phyloP scores from a whole-genome alignment of 495 filamentous ascomycete genomes.

The Talaromyces liani region DNA sequence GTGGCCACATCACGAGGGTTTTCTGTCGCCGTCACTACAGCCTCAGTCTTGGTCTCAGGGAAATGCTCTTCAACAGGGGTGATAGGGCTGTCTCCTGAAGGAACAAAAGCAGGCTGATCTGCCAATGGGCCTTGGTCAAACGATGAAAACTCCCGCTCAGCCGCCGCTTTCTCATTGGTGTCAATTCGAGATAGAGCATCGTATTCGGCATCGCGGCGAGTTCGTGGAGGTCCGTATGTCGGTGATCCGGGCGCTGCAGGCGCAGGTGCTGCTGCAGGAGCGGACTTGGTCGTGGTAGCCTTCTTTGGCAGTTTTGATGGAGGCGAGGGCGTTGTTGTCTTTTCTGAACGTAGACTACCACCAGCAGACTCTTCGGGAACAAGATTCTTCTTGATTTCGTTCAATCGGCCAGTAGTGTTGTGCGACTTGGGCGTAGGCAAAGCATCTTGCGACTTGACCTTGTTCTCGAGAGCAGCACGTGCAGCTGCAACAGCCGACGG shows the following conservation, averaged over 20 bases:
- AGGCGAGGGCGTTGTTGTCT: constrained; percentile 14
- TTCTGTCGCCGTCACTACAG: neutral
- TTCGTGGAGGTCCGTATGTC: constrained; percentile 36
- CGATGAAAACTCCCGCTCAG: constrained; percentile 65
- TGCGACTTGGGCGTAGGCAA: constrained; percentile 18
- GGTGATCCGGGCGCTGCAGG: constrained; percentile 19
- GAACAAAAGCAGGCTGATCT: constrained; percentile 81
- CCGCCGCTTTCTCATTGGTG: constrained; percentile 57
- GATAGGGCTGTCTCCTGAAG: constrained; percentile 45
- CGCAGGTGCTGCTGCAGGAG: constrained; percentile 16
- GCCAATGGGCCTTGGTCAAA: constrained; percentile 87
- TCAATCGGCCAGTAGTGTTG: constrained; percentile 6
- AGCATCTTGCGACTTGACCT: constrained; percentile 30
- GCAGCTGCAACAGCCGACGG: constrained; percentile 41
- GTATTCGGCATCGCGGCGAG: constrained; percentile 39
- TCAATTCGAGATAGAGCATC: constrained; percentile 54
- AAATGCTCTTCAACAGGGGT: constrained; percentile 12
- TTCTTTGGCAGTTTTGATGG: constrained; percentile 12
- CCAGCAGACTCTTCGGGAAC: constrained; percentile 16
- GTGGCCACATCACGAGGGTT: constrained; percentile 8
- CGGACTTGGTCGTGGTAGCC: constrained; percentile 10
- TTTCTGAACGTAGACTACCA: constrained; percentile 7
- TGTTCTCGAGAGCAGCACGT: constrained; percentile 42
- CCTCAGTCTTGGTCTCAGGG: constrained; percentile 1
- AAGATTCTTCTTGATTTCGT: constrained; percentile 31